Base-by-base conservation (phyloP, 179 eudicot genomes). In the Heliamphora pulchella region DNA sequence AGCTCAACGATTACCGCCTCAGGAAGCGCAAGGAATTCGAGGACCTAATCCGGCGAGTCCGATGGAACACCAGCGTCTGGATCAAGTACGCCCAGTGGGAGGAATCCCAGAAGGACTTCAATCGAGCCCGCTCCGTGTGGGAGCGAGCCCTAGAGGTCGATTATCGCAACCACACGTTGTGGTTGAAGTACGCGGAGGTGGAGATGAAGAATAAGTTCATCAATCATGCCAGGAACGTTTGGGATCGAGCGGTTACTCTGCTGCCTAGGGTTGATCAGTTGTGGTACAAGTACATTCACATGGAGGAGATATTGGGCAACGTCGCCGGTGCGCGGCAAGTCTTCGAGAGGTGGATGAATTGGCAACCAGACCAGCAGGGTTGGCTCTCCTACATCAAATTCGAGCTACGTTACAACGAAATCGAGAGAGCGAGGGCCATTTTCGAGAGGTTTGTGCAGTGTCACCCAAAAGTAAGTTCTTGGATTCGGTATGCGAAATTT, bases 61-160 rank as follows among this genome's bases (percentile, higher is more conserved):
- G 94, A 47, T 90, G 97, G 95, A 91, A 92, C 81, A 79, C 84
- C 15, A 82, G 90, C 62, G 94, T 90, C 8, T 94, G 97, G 97
- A 89, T 94, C 18, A 91, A 94, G 83, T 94, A 94, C 83, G 98
- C 97, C 1, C 82, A 88, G 73, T 94, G 98, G 98, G 98, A 92
- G 71, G 98, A 94, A 84, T 90, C 93, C 0, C 97, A 94, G 81
- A 85, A 86, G 76, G 93, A 94, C 43, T 90, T 88, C 78, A 79
- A 83, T 20, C 92, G 95, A 10, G 91, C 98, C 3, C 88, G 98
- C 0, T 92, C 95, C 0, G 89, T 94, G 31, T 94, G 97, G 97
- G 92, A 91, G 69, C 91, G 97, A 20, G 95, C 95, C 2, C 84
- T 94, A 46, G 91, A 91, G 55, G 95, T 91, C 63, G 89, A 94